These are phyloP conservation scores for Hortiboletus campestris DNA, from an alignment of 768 basidiomycete species.

Conservation along the genomic window DNA sequence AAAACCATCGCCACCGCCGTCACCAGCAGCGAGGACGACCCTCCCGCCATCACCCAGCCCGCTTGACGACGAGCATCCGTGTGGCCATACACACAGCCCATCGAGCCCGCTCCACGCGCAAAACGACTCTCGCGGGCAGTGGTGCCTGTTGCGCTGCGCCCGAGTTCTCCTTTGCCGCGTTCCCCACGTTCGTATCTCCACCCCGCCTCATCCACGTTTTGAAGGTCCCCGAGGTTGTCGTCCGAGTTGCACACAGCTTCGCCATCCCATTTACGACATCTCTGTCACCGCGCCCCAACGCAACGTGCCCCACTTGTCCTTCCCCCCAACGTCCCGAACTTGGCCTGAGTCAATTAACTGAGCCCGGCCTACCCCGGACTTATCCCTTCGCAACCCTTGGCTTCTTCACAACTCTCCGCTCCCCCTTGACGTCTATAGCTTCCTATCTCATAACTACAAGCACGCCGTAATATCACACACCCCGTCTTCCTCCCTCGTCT, in stretches of 20 bases:
- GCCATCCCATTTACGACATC: conserved; percentile 24
- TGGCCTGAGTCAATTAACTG: conserved; percentile 22
- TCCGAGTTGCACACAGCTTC: conserved; percentile 20
- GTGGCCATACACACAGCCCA: conserved; percentile 6
- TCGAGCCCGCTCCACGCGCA: background rate
- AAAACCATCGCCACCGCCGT: conserved; percentile 13
- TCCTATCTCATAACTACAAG: conserved; percentile 23
- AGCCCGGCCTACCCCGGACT: conserved; percentile 32
- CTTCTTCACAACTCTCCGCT: conserved; percentile 20
- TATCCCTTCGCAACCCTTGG: conserved; percentile 16
- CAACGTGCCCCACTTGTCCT: conserved; percentile 18
- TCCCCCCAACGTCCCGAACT: conserved; percentile 14
- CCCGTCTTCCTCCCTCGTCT: conserved; percentile 16
- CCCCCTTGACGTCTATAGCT: conserved; percentile 24
- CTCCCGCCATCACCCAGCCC: background rate
- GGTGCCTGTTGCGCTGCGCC: too few species aligned
- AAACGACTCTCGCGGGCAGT: too few species aligned
- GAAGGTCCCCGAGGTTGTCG: conserved; percentile 25
- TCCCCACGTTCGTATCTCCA: conserved; percentile 25
- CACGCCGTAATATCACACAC: conserved; percentile 29
- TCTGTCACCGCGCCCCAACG: conserved; percentile 20
- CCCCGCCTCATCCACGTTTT: conserved; percentile 27
- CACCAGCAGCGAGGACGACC: background rate
- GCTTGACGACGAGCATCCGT: background rate
- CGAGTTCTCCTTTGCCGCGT: conserved; percentile 10